Conservation (phyloP, 139 green algal species). For the Limnomonas spitsbergensis region DNA sequence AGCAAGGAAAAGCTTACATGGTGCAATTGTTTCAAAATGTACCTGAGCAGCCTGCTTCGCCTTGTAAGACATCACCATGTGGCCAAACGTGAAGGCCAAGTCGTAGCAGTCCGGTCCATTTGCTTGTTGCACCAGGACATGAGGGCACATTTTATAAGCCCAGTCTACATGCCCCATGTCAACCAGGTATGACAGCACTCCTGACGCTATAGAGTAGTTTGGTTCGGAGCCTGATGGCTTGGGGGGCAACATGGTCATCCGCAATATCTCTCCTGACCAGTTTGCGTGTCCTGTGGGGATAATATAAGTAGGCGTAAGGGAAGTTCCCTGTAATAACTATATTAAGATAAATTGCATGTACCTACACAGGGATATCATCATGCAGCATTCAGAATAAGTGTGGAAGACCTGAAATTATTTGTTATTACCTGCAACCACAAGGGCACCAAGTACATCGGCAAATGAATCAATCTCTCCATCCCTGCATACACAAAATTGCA, state of each 20-base stretch:
- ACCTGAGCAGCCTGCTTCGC: slow-evolving; percentile 8
- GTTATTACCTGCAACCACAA: background rate
- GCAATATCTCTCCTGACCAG: slow-evolving; percentile 7
- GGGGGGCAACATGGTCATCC: background rate
- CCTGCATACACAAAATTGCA: background rate
- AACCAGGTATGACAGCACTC: slow-evolving; percentile 8
- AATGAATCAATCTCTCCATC: background rate
- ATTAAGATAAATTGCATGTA: too few species aligned
- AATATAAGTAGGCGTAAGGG: too few species aligned
- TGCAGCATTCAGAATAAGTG: too few species aligned
- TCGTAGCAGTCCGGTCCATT: slow-evolving; percentile 14
- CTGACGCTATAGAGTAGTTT: background rate
- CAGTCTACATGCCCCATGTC: background rate
- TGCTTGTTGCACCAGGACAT: background rate
- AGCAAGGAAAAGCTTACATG: too few species aligned
- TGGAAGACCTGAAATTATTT: too few species aligned
- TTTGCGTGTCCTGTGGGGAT: background rate
- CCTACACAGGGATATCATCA: too few species aligned
- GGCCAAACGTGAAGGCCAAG: slow-evolving; percentile 3
- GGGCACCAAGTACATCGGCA: background rate
- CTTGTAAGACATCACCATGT: slow-evolving; percentile 17
- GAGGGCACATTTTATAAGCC: slow-evolving; percentile 6
- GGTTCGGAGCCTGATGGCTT: background rate
- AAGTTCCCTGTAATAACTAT: too few species aligned
- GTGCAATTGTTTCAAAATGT: background rate